Conservation (phyloP, 805 yeast genomes). For the Wickerhamiella lipophila region DNA sequence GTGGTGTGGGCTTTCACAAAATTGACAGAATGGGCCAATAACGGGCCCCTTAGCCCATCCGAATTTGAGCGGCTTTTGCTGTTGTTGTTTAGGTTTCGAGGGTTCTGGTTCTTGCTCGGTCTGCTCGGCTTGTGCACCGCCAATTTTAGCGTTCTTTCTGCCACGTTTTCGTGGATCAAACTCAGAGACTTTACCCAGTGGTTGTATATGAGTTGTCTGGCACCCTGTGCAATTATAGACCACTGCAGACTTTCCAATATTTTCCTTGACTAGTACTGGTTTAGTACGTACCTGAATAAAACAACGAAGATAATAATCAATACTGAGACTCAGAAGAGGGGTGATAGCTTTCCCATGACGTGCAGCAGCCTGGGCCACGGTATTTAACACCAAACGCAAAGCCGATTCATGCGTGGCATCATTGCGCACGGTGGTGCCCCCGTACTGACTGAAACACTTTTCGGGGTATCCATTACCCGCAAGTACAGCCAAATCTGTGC, state of each 20-base stretch:
- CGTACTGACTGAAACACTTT: constrained; percentile 87
- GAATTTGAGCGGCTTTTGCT: constrained; percentile 31
- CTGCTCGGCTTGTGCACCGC: no score
- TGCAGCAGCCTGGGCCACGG: constrained; percentile 75
- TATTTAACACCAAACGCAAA: constrained; percentile 62
- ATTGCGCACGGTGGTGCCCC: constrained; percentile 76
- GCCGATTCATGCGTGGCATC: constrained; percentile 93
- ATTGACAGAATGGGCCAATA: constrained; percentile 48
- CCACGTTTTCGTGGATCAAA: constrained; percentile 6
- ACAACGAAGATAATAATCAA: constrained; percentile 84
- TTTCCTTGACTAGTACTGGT: constrained; percentile 69
- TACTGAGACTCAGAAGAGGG: constrained; percentile 73
- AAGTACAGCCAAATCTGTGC: constrained; percentile 90
- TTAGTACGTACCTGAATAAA: constrained; percentile 66
- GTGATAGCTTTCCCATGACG: constrained; percentile 76
- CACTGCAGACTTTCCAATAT: constrained; percentile 64
- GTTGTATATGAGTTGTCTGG: constrained; percentile 57
- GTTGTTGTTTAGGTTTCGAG: not conserved
- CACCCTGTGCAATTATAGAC: constrained; percentile 83
- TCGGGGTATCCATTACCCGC: constrained; percentile 97
- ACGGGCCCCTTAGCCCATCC: constrained; percentile 56
- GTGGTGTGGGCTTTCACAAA: constrained; percentile 59
- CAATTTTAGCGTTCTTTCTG: constrained; percentile 17
- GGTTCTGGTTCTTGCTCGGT: constrained; percentile 19
- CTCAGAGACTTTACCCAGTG: constrained; percentile 48